These are phyloP conservation scores for Daedalea quercina DNA, from an alignment of 768 basidiomycete species.

Conservation along the genomic window DNA sequence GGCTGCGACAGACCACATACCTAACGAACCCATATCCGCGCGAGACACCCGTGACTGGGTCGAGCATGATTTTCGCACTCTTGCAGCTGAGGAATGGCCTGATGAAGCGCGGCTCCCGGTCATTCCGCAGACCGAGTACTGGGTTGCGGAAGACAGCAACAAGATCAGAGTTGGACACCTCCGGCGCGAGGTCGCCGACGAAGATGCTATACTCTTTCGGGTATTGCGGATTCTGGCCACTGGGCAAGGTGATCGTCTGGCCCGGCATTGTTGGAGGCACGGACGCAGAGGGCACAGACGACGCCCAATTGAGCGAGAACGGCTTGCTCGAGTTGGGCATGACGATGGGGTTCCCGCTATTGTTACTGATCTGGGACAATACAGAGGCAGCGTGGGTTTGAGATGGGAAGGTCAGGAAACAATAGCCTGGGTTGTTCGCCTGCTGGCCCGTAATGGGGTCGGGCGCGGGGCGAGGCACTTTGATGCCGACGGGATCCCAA, in stretches of 20 bases:
- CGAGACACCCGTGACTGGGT: slow-evolving; percentile 83
- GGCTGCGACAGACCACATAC: slow-evolving; percentile 31
- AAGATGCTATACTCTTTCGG: slow-evolving; percentile 91
- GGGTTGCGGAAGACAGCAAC: slow-evolving; percentile 91
- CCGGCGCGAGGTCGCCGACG: slow-evolving; percentile 88
- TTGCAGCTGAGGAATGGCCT: slow-evolving; percentile 87
- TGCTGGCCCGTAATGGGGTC: slow-evolving; percentile 55
- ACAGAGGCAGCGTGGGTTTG: slow-evolving; percentile 63
- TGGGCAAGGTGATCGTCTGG: slow-evolving; percentile 25
- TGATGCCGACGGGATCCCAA: slow-evolving; percentile 74
- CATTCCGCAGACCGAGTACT: slow-evolving; percentile 75
- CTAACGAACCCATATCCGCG: slow-evolving; percentile 92
- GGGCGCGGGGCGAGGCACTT: slow-evolving; percentile 58
- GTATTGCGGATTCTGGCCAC: slow-evolving; percentile 44
- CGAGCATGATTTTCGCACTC: slow-evolving; percentile 93
- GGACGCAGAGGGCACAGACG: slow-evolving; percentile 31
- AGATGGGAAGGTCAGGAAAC: slow-evolving; percentile 80
- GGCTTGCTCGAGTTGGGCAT: slow-evolving; percentile 88
- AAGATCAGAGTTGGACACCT: slow-evolving; percentile 93
- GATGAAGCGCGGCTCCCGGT: slow-evolving; percentile 85
- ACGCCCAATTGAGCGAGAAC: slow-evolving; percentile 79
- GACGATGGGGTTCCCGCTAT: slow-evolving; percentile 33
- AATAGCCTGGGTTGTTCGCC: slow-evolving; percentile 82
- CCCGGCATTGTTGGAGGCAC: slow-evolving; percentile 28
- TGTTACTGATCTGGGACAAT: slow-evolving; percentile 56